A percentile compares a stretch with the other conserved stretches of the same genome.
phyloP scores from a whole-genome alignment of 2,329 filamentous ascomycete species.

The Cordyceps fumosorosea region DNA sequence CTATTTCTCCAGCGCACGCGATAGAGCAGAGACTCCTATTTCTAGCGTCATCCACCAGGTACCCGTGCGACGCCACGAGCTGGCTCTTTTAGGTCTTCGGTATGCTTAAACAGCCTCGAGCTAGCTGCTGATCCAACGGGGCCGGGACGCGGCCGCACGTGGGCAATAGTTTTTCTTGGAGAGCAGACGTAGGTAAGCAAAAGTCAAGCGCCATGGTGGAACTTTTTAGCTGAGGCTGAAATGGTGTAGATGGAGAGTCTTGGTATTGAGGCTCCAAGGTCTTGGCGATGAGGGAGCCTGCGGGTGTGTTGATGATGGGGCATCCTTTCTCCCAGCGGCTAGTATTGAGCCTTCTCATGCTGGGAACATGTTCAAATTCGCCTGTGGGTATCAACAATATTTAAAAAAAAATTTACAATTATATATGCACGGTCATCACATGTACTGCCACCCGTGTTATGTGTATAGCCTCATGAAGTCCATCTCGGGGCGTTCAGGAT shows the following conservation, averaged over 20 bases:
- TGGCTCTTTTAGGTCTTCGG: not conserved
- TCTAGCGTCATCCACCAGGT: slow-evolving; percentile 2
- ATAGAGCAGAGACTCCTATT: no score
- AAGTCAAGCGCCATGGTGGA: not conserved
- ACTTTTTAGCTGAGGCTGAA: slow-evolving; percentile 4
- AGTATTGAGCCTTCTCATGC: not conserved
- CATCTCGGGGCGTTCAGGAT: slow-evolving; percentile 46
- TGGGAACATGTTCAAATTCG: no score
- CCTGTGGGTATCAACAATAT: not conserved
- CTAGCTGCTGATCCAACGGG: slow-evolving; percentile 4
- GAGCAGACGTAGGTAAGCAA: not conserved
- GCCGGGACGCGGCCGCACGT: slow-evolving; percentile 4
- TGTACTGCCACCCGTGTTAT: not conserved
- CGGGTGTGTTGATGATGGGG: not conserved
- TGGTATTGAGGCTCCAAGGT: not conserved
- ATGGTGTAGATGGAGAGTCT: not conserved
- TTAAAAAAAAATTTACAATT: not conserved
- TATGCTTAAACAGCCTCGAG: not conserved
- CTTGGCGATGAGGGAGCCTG: not conserved
- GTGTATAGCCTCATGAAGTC: not conserved
- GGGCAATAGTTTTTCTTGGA: not conserved
- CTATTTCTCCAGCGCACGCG: not conserved
- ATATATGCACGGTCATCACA: not conserved
- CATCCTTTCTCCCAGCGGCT: not conserved
- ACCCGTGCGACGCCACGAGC: slow-evolving; percentile 1